phyloP scores from a whole-genome alignment of 2,329 filamentous ascomycete species.

The Aspergillus calidoustus region DNA sequence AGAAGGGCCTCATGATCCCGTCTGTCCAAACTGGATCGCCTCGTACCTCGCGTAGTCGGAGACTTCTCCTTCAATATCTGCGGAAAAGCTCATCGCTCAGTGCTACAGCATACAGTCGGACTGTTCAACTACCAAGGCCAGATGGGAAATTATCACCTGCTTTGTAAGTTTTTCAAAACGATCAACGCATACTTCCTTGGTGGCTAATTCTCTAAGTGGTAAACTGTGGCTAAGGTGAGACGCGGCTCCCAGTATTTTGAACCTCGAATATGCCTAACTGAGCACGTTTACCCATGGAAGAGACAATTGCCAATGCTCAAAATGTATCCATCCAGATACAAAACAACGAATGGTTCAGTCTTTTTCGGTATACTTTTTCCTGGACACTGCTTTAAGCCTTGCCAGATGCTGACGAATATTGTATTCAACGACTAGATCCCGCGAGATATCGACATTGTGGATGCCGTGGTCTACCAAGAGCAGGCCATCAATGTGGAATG shows the following conservation, averaged over 20 bases:
- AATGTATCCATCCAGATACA: constrained; percentile 72
- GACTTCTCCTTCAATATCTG: neutral
- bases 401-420: neutral
- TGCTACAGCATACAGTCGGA: neutral
- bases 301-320: constrained; percentile 72
- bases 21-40: neutral
- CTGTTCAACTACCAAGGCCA: neutral
- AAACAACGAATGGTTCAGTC: constrained; percentile 71
- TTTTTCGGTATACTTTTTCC: constrained; percentile 57
- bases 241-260: constrained; percentile 23
- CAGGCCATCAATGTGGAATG: constrained; percentile 56
- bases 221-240: constrained; percentile 25
- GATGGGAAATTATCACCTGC: neutral
- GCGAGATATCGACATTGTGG: constrained; percentile 43
- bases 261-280: neutral
- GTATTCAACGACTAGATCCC: constrained; percentile 49
- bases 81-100: constrained; percentile 12
- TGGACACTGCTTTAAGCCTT: neutral
- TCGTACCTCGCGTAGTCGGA: neutral
- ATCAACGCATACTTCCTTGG: neutral
- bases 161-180: constrained; percentile 4
- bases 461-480: constrained; percentile 35
- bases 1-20: neutral
- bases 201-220: constrained; percentile 20
- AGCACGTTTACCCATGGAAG: constrained; percentile 44